A percentile compares a stretch with the other conserved stretches of the same genome.
Conservation (phyloP, 306 rosid species). For the Leucaena leucocephala region DNA sequence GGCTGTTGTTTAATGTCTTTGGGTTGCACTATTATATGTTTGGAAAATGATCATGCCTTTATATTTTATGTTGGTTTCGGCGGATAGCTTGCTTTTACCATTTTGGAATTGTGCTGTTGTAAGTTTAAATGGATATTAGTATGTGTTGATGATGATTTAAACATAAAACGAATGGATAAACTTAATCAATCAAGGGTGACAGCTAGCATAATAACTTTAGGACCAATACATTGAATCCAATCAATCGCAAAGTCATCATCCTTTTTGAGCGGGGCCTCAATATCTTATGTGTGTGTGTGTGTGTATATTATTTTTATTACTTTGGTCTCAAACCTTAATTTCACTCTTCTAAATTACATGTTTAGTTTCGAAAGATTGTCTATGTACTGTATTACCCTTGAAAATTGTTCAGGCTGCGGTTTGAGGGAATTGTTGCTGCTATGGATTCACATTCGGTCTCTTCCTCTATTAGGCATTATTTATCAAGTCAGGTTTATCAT, state of each 20-base stretch:
- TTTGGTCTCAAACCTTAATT: constrained; percentile 15
- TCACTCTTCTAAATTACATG: constrained; percentile 30
- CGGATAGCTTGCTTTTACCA: constrained; percentile 15
- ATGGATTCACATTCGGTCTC: constrained; percentile 17
- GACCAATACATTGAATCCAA: constrained; percentile 27
- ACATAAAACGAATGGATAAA: constrained; percentile 14
- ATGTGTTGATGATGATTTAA: constrained; percentile 22
- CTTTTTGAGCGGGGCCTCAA: constrained; percentile 9
- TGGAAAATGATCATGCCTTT: constrained; percentile 26
- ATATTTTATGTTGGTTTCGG: constrained; percentile 52
- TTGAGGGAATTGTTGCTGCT: constrained; percentile 12
- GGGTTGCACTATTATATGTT: constrained; percentile 50
- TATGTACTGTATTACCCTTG: constrained; percentile 5
- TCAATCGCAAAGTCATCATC: constrained; percentile 8
- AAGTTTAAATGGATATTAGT: constrained; percentile 24
- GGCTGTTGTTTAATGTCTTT: constrained; percentile 22
- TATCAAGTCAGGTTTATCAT: background rate
- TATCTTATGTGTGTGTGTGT: background rate
- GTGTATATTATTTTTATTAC: constrained; percentile 1
- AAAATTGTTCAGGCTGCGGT: background rate
- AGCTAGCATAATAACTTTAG: constrained; percentile 4
- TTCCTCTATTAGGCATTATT: background rate
- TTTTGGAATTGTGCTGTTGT: constrained; percentile 22
- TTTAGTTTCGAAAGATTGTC: constrained; percentile 19
- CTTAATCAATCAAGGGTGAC: constrained; percentile 21